Evolutionary conservation across 805 yeast genomes (phyloP).

Genomic region (Grigorovia humatica): DNA sequence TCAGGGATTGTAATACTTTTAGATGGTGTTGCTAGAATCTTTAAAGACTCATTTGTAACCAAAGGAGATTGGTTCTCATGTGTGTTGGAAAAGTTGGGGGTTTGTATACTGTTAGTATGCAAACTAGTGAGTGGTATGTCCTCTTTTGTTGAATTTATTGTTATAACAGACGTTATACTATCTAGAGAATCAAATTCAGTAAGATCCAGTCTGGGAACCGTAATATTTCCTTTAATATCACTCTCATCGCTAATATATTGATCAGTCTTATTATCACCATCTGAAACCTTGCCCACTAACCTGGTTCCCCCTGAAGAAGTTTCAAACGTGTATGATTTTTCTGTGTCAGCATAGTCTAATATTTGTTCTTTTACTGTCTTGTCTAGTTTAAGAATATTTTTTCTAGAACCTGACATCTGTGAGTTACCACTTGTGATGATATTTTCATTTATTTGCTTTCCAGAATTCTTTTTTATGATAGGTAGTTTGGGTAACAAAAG

Average conservation of each 20-base stretch:
- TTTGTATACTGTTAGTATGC: not conserved
- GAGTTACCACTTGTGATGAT: not conserved
- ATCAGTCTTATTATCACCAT: too few species aligned
- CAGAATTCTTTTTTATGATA: not conserved
- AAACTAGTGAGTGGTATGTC: not conserved
- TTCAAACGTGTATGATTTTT: too few species aligned
- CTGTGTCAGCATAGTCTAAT: too few species aligned
- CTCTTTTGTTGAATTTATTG: not conserved
- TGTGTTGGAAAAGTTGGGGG: not conserved
- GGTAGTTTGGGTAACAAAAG: not conserved
- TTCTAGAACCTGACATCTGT: not conserved
- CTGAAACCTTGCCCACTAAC: too few species aligned
- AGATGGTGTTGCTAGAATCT: constrained; percentile 21
- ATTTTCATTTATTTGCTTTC: not conserved
- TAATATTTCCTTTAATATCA: not conserved
- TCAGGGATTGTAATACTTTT: constrained; percentile 22
- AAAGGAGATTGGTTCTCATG: not conserved
- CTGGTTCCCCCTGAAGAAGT: too few species aligned
- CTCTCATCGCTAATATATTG: too few species aligned
- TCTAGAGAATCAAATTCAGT: not conserved
- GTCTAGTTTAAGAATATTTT: not conserved
- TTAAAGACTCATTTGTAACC: constrained; percentile 9
- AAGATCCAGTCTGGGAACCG: not conserved
- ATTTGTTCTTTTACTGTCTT: too few species aligned
- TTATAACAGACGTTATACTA: not conserved